Percentiles rank a stretch among this genome's conserved stretches.
Conservation (phyloP, 2,329 filamentous ascomycete genomes). For the Colletotrichum neosansevieriae region DNA sequence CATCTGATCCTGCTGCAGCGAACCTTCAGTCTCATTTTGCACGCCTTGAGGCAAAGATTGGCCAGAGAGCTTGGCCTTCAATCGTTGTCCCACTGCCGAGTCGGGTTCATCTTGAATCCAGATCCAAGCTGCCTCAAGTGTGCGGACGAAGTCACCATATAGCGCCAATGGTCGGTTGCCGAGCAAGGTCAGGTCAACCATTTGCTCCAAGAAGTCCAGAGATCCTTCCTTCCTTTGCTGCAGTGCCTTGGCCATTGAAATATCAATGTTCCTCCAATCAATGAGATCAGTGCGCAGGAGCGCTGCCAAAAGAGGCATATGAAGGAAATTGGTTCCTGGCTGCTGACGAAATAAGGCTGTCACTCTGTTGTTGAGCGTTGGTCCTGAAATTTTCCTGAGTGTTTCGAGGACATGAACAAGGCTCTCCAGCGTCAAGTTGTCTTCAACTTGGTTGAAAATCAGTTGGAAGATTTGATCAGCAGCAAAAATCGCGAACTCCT, state of each 20-base stretch:
- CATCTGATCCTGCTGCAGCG: conserved; percentile 79
- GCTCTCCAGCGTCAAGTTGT: conserved; percentile 70
- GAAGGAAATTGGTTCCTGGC: conserved; percentile 66
- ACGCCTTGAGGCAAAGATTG: conserved; percentile 62
- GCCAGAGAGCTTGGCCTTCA: conserved; percentile 73
- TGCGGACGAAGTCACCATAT: conserved; percentile 87
- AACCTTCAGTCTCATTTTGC: conserved; percentile 3
- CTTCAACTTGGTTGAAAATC: conserved; percentile 67
- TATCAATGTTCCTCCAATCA: conserved; percentile 75
- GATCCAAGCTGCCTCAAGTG: conserved; percentile 82
- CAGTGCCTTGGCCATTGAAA: conserved; percentile 79
- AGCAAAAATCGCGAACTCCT: conserved; percentile 69
- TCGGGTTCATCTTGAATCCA: conserved; percentile 83
- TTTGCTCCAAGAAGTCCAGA: conserved; percentile 81
- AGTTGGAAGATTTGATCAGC: conserved; percentile 70
- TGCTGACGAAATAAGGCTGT: conserved; percentile 68
- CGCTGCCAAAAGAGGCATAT: conserved; percentile 68
- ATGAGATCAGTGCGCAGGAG: conserved; percentile 71
- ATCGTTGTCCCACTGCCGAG: conserved; percentile 72
- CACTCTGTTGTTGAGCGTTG: conserved; percentile 66
- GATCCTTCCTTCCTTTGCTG: conserved; percentile 77
- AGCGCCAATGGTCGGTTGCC: conserved; percentile 82
- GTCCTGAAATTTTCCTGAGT: conserved; percentile 69
- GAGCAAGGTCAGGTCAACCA: conserved; percentile 83
- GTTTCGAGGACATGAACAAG: conserved; percentile 72